Percentiles rank a stretch among this genome's conserved stretches.
Conservation (phyloP, 768 basidiomycete species). For the Tulasnella sp. region DNA sequence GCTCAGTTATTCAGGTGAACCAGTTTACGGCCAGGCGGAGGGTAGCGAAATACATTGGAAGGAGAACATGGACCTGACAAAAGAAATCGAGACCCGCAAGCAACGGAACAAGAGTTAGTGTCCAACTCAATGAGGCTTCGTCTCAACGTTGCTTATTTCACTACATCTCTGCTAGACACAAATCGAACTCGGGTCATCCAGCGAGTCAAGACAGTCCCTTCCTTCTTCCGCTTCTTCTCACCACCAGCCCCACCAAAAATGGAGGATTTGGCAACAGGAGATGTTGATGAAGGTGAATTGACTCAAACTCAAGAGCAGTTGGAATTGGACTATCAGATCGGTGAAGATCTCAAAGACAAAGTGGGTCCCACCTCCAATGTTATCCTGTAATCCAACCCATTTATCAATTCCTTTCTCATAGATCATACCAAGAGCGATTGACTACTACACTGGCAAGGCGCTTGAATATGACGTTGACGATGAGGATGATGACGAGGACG, state of each 20-base stretch:
- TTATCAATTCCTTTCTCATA: conserved; percentile 24
- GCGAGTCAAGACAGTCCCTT: conserved; percentile 82
- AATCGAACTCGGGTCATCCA: conserved; percentile 35
- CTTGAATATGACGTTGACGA: conserved; percentile 48
- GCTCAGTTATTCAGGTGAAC: conserved; percentile 88
- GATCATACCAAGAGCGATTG: conserved; percentile 90
- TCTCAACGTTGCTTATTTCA: too few relatives aligned
- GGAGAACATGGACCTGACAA: conserved; percentile 94
- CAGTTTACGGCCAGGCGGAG: conserved; percentile 87
- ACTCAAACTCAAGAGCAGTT: conserved; percentile 86
- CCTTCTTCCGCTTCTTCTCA: conserved; percentile 98
- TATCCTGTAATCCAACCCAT: not conserved
- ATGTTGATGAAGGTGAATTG: conserved; percentile 70
- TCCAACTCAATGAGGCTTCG: too few relatives aligned
- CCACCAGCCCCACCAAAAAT: conserved; percentile 63
- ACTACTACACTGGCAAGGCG: conserved; percentile 96
- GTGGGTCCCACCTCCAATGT: too few relatives aligned
- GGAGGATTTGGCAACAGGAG: conserved; percentile 52
- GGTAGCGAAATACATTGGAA: conserved; percentile 94
- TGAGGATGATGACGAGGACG: conserved; percentile 13
- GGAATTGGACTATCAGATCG: conserved; percentile 95
- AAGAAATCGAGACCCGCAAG: conserved; percentile 97
- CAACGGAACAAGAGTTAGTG: conserved; percentile 92
- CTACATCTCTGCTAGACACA: too few relatives aligned
- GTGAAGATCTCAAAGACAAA: conserved; percentile 96